phyloP scores from a whole-genome alignment of 768 basidiomycete genomes.

The Auricularia auricula-judae region DNA sequence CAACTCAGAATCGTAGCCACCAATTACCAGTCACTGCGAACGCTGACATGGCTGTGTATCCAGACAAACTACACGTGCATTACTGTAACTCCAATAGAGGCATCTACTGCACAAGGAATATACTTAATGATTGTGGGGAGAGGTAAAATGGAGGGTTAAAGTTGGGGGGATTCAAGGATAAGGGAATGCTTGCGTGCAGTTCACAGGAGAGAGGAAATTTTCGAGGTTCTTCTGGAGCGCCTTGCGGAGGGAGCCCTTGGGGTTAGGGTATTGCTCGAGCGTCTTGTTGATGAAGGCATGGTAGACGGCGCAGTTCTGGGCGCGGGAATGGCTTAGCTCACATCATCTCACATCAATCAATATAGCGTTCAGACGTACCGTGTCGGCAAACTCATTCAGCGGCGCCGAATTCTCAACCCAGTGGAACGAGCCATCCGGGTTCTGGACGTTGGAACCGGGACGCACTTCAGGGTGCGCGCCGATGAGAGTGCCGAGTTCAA shows the following conservation, averaged over 20 bases:
- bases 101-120: too few species aligned
- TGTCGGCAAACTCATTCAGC: not conserved
- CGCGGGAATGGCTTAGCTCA: not conserved
- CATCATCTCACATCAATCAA: not conserved
- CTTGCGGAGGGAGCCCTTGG: constrained; percentile 1
- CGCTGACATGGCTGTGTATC: too few species aligned
- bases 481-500: not conserved
- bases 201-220: not conserved
- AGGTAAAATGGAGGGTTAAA: too few species aligned
- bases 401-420: not conserved
- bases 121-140: too few species aligned
- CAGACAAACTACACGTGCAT: too few species aligned
- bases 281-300: not conserved
- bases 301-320: not conserved
- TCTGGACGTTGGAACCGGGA: not conserved
- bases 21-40: too few species aligned
- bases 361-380: not conserved
- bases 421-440: not conserved
- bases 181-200: too few species aligned
- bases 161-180: too few species aligned
- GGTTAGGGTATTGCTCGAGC: constrained; percentile 5
- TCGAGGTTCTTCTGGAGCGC: constrained; percentile 3
- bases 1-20: too few species aligned
- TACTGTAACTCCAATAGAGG: too few species aligned
- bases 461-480: not conserved